Evolutionary conservation across 148 eudicot species (phyloP).

Genomic region (Talinum fruticosum): DNA sequence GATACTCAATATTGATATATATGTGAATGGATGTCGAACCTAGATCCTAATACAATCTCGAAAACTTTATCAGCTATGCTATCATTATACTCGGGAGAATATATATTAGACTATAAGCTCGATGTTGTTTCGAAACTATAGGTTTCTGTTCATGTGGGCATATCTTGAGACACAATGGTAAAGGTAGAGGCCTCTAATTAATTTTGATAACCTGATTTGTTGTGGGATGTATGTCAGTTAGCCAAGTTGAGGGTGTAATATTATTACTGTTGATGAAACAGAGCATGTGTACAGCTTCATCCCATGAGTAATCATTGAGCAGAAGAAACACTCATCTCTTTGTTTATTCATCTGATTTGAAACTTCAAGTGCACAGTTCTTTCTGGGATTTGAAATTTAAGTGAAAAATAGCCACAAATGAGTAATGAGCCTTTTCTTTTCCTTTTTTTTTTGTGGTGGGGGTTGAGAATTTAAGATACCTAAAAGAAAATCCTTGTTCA

Average conservation of each 20-base stretch:
- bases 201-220: slow-evolving; percentile 6
- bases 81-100: not conserved
- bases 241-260: slow-evolving; percentile 18
- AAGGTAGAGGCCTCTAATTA: slow-evolving; percentile 14
- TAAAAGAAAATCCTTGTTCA: not conserved
- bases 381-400: not conserved
- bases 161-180: not conserved
- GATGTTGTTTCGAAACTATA: not conserved
- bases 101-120: too few species aligned
- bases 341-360: not conserved
- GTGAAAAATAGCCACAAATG: not conserved
- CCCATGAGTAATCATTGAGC: slow-evolving; percentile 12
- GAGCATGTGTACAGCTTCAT: slow-evolving; percentile 28
- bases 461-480: not conserved
- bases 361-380: not conserved
- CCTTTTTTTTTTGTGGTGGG: too few species aligned
- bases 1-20: too few species aligned
- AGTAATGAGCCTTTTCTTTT: not conserved
- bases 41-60: too few species aligned
- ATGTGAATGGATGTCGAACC: too few species aligned
- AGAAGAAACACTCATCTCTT: not conserved
- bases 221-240: slow-evolving; percentile 1
- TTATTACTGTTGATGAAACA: slow-evolving; percentile 13
- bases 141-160: not conserved
- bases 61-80: too few species aligned